Percentiles rank a stretch among this genome's conserved stretches.
Evolutionary conservation across 805 yeast genomes (phyloP).

Genomic region (Candida boleticola): DNA sequence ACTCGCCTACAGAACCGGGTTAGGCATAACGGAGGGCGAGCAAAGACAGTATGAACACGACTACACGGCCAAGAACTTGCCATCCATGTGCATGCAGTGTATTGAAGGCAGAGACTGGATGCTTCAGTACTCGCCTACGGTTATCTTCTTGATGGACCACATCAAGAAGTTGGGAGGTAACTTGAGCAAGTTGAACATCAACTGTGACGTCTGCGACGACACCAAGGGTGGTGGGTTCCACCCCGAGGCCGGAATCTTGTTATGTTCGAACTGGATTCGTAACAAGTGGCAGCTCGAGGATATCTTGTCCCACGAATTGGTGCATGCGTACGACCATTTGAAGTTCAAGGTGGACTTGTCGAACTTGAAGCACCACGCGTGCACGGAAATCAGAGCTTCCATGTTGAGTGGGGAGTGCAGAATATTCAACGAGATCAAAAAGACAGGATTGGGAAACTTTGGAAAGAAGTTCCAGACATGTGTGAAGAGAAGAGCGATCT

Average conservation of each 20-base stretch:
- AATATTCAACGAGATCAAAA: conserved; percentile 75
- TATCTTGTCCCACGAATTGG: conserved; percentile 85
- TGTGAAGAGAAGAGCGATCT: conserved; percentile 81
- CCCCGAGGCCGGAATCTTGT: conserved; percentile 80
- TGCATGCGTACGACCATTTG: conserved; percentile 89
- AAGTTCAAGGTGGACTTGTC: conserved; percentile 86
- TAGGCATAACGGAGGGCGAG: conserved; percentile 57
- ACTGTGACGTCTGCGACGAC: conserved; percentile 83
- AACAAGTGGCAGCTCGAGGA: conserved; percentile 85
- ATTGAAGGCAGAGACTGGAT: conserved; percentile 79
- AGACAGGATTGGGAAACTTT: conserved; percentile 51
- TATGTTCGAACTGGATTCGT: conserved; percentile 79
- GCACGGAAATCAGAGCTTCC: conserved; percentile 93
- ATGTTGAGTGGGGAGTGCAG: conserved; percentile 94
- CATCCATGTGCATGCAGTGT: conserved; percentile 64
- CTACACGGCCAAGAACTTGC: conserved; percentile 38
- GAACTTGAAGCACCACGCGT: conserved; percentile 89
- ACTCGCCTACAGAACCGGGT: conserved; percentile 65
- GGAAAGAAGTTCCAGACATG: conserved; percentile 88
- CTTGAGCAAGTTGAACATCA: conserved; percentile 49
- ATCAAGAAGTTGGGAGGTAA: conserved; percentile 61
- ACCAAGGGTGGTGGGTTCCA: conserved; percentile 87
- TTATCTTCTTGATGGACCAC: conserved; percentile 82
- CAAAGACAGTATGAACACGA: conserved; percentile 58
- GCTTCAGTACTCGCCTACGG: conserved; percentile 76